These are phyloP conservation scores for Dendrostoma leiphaemia DNA, from an alignment of 2,329 filamentous ascomycete species.

Conservation along the genomic window DNA sequence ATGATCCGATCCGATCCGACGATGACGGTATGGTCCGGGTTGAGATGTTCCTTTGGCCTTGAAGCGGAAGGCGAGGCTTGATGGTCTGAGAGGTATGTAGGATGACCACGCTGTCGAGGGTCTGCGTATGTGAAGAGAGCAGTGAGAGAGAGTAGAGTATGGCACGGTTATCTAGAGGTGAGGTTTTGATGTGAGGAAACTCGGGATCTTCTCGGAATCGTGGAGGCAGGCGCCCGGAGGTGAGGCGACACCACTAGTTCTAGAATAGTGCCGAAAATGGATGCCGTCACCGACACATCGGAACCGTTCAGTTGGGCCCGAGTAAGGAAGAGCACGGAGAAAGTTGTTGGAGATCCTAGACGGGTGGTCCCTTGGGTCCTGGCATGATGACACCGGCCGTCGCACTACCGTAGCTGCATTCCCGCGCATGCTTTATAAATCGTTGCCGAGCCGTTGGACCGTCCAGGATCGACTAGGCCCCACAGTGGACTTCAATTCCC, in stretches of 20 bases:
- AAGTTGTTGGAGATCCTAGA: background rate
- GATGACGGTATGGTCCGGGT: background rate
- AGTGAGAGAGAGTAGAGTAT: no score
- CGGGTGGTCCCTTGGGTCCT: background rate
- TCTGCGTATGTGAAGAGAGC: no score
- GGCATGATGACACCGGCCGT: background rate
- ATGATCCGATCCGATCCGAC: background rate
- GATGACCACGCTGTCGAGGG: no score
- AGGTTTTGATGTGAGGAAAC: background rate
- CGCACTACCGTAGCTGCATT: background rate
- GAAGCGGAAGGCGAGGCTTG: no score
- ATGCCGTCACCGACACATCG: constrained; percentile 9
- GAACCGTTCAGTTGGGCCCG: background rate
- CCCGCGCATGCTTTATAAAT: constrained; percentile 15
- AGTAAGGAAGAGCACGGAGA: background rate
- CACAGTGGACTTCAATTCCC: background rate
- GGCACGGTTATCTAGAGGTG: no score
- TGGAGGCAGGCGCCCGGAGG: background rate
- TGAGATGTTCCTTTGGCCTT: no score
- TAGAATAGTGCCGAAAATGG: constrained; percentile 1
- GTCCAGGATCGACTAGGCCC: background rate
- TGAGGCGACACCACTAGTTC: background rate
- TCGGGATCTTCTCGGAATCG: background rate
- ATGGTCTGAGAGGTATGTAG: no score
- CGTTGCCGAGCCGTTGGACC: constrained; percentile 17